phyloP scores from a whole-genome alignment of 805 yeast genomes.

The Debaryomyces prosopidis region DNA sequence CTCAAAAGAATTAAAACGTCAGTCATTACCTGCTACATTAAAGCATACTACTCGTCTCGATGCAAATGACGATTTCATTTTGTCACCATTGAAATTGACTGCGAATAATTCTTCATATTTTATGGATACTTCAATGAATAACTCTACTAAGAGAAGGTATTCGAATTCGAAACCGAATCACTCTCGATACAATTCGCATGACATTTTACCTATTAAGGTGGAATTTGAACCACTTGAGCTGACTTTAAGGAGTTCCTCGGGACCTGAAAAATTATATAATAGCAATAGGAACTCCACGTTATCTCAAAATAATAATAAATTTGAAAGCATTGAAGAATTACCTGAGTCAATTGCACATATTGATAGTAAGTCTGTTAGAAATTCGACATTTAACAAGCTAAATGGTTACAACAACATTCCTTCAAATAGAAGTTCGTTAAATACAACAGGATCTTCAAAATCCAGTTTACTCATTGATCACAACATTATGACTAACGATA shows the following conservation, averaged over 20 bases:
- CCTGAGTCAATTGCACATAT: constrained; percentile 9
- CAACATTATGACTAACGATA: constrained; percentile 20
- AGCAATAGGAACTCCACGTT: neutral
- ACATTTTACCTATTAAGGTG: constrained; percentile 42
- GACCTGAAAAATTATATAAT: constrained; percentile 23
- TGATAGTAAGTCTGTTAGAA: constrained; percentile 14
- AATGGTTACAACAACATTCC: constrained; percentile 21
- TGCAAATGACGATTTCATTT: constrained; percentile 35
- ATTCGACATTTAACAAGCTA: constrained; percentile 29
- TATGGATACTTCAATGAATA: constrained; percentile 13
- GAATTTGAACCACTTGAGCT: constrained; percentile 35
- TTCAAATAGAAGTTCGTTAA: constrained; percentile 12
- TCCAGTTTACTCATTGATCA: constrained; percentile 30
- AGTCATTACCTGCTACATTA: constrained; percentile 35
- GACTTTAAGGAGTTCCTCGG: constrained; percentile 25
- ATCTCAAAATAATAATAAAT: constrained; percentile 3
- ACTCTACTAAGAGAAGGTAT: constrained; percentile 21
- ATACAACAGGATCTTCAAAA: constrained; percentile 24
- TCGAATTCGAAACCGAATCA: constrained; percentile 34
- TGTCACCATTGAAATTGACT: constrained; percentile 43
- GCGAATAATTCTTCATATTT: constrained; percentile 18
- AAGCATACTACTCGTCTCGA: constrained; percentile 16
- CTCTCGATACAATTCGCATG: constrained; percentile 43
- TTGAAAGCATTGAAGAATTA: constrained; percentile 15
- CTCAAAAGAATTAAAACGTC: constrained; percentile 26